phyloP scores from a whole-genome alignment of 768 basidiomycete species.

The Lactarius evosmus region DNA sequence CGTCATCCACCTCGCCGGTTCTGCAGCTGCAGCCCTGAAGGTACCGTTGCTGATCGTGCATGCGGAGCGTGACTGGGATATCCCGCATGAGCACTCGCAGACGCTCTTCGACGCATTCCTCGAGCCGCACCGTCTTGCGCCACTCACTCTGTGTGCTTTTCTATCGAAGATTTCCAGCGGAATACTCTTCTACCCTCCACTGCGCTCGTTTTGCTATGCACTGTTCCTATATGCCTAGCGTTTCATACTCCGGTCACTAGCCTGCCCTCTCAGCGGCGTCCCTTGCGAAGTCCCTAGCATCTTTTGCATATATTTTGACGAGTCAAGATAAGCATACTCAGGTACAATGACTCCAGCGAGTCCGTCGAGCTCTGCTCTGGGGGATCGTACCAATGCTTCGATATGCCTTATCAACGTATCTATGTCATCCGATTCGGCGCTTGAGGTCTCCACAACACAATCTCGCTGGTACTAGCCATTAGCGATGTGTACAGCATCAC shows the following conservation, averaged over 20 bases:
- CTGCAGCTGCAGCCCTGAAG: conserved; percentile 52
- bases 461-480: neutral
- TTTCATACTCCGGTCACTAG: neutral
- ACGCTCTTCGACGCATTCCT: conserved; percentile 66
- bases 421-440: neutral
- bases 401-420: neutral
- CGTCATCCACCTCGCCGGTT: too few relatives aligned
- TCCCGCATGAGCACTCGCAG: conserved; percentile 65
- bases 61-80: conserved; percentile 70
- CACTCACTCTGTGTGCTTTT: neutral
- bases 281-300: too few relatives aligned
- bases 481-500: neutral
- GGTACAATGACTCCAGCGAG: neutral
- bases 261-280: too few relatives aligned
- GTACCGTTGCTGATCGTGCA: conserved; percentile 71
- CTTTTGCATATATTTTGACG: neutral
- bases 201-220: neutral
- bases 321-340: neutral
- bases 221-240: neutral
- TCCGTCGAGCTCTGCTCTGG: neutral
- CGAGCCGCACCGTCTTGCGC: conserved; percentile 41
- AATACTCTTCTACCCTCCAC: neutral
- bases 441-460: neutral
- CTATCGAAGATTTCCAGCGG: neutral
- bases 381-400: neutral